Evolutionary conservation across 768 basidiomycete species (phyloP).

Genomic region (Calocybe indica): DNA sequence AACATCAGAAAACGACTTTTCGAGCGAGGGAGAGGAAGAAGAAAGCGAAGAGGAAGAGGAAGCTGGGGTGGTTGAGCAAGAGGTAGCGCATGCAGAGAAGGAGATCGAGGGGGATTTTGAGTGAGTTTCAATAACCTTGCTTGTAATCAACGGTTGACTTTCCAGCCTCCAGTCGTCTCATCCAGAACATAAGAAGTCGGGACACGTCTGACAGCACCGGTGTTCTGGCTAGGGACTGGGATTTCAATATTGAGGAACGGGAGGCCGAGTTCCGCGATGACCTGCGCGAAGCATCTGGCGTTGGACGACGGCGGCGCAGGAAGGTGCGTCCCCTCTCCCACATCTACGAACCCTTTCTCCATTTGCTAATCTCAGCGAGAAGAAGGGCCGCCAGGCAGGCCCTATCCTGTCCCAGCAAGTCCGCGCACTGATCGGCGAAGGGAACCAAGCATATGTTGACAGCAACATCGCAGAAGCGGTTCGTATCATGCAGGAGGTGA

Average conservation of each 20-base stretch:
- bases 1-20: too few species aligned
- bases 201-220: constrained; percentile 34
- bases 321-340: constrained; percentile 29
- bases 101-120: constrained; percentile 60
- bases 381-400: constrained; percentile 42
- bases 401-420: constrained; percentile 66
- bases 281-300: constrained; percentile 66
- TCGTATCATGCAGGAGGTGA: constrained; percentile 83
- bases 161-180: constrained; percentile 47
- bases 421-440: constrained; percentile 71
- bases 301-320: constrained; percentile 47
- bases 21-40: constrained; percentile 6
- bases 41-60: constrained; percentile 12
- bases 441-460: constrained; percentile 82
- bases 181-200: constrained; percentile 54
- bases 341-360: background rate
- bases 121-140: constrained; percentile 19
- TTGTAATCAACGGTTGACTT: background rate
- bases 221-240: constrained; percentile 64
- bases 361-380: constrained; percentile 3
- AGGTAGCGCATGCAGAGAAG: constrained; percentile 30
- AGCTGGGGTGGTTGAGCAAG: constrained; percentile 10
- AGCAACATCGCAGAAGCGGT: constrained; percentile 63
- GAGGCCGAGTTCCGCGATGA: constrained; percentile 71
- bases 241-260: constrained; percentile 61